Conservation (phyloP, 2,329 filamentous ascomycete species). For the Penicillium sclerotigenum region DNA sequence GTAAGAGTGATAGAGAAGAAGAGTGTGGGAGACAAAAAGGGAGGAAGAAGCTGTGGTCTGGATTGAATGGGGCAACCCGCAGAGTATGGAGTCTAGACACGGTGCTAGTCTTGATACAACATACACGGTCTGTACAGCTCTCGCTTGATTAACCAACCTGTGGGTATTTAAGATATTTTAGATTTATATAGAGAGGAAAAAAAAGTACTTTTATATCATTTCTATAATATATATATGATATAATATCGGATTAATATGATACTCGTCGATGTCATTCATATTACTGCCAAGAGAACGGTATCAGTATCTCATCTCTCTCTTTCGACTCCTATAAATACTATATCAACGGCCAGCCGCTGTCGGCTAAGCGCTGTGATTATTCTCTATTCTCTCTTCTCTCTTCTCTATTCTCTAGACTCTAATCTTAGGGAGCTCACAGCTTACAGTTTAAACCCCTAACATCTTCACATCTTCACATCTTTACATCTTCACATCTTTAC, state of each 20-base stretch:
- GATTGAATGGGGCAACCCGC: constrained; percentile 26
- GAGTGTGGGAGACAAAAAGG: constrained; percentile 30
- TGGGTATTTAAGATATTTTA: not conserved
- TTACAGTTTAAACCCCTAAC: too few relatives aligned
- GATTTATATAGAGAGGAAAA: too few relatives aligned
- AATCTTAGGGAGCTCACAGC: too few relatives aligned
- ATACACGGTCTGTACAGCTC: constrained; percentile 9
- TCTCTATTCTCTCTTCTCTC: too few relatives aligned
- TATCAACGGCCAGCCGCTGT: not conserved
- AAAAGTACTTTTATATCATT: not conserved
- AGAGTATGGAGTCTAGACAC: constrained; percentile 23
- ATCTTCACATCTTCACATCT: too few relatives aligned
- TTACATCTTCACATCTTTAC: too few relatives aligned
- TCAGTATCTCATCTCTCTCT: not conserved
- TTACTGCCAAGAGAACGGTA: not conserved
- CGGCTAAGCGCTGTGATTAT: not conserved
- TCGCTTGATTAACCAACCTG: not conserved
- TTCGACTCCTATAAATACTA: not conserved
- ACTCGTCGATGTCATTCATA: not conserved
- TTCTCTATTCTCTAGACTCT: not conserved
- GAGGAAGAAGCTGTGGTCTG: constrained; percentile 28
- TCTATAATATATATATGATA: not conserved
- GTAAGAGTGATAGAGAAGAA: constrained; percentile 2
- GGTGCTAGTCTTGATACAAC: constrained; percentile 5
- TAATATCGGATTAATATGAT: not conserved